Evolutionary conservation across 129 eudicot genomes (phyloP), one percentile per base, ranked within the genome.

Genomic region (Cynara cardunculus): DNA sequence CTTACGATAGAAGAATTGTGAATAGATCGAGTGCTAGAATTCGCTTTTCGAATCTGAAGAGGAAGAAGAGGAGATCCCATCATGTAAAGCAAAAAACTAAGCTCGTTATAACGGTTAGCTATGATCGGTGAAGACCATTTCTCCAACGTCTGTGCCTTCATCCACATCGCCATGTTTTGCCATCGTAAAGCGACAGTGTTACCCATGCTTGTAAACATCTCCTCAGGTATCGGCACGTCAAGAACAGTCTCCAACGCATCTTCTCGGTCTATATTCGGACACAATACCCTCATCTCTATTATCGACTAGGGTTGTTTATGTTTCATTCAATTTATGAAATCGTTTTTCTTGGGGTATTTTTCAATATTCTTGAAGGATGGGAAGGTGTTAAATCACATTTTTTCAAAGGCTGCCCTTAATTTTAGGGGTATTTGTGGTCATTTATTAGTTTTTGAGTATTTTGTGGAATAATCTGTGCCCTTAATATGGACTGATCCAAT

Each of bases 151-250:
- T 95, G 99, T 28, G 94, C 97, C 78, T 86, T 95, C 99, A 95
- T 92, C 99, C 99, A 92, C 8, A 94, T 85, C 2, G 97, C 88
- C 98, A 92, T 89, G 74, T 92, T 93, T 75, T 92, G 97, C 95
- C 99, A 96, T 46, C 98, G 81, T 25, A 89, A 80, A n/a, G 89
- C 90, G 5, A 74, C 82, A 13, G 72, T 93, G 65, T 49, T 91
- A 25, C 98, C 98, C 91, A 94, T 79, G 72, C 81, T 81, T 6
- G 86, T 78, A 78, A 94, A 91, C 93, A 94, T 89, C 70, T 91
- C 97, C 75, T 94, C 97, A 2, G 98, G 97, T 25, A 93, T 88
- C 0, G 98, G 98, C 46, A 93, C 91, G 81, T 93, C 98, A 11
- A 93, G 87, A 44, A 93, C 85, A 3, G 91, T 93, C 84, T 91